These are phyloP conservation scores for Cladosporium sp. DNA, from an alignment of 2,329 filamentous ascomycete species.

Conservation along the genomic window DNA sequence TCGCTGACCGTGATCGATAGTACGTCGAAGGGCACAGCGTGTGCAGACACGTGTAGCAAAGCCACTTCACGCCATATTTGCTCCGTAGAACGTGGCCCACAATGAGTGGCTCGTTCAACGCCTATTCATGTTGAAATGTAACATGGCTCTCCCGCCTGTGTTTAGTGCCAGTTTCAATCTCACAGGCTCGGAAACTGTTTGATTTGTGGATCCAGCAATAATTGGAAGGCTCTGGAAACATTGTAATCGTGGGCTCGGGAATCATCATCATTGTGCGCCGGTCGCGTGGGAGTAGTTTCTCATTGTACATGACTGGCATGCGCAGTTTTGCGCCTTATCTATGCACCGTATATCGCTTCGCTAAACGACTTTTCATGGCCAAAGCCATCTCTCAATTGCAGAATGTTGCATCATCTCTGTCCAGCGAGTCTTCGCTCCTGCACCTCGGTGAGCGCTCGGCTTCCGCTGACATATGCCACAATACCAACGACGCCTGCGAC, in stretches of 20 bases:
- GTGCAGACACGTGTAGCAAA: neutral
- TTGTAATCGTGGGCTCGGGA: no score
- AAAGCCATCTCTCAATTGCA: neutral
- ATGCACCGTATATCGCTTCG: neutral
- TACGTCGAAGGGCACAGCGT: neutral
- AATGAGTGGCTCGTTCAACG: neutral
- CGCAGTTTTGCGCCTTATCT: neutral
- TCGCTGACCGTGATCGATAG: neutral
- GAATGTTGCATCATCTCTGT: constrained; percentile 42
- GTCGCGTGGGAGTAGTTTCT: neutral
- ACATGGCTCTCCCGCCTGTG: no score
- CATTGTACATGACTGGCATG: neutral
- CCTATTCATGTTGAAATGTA: no score
- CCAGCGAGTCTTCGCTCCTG: constrained; percentile 81
- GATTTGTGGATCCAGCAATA: no score
- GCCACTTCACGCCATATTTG: no score
- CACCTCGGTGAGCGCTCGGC: constrained; percentile 86
- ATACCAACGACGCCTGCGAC: constrained; percentile 63
- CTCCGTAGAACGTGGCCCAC: neutral
- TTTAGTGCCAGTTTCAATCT: no score
- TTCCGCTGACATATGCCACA: constrained; percentile 79
- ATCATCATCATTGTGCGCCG: no score
- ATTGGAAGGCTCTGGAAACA: no score
- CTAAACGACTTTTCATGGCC: neutral
- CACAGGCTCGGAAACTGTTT: no score